Conservation (phyloP, 352 stramenopile species). For the Pythium chondricola region DNA sequence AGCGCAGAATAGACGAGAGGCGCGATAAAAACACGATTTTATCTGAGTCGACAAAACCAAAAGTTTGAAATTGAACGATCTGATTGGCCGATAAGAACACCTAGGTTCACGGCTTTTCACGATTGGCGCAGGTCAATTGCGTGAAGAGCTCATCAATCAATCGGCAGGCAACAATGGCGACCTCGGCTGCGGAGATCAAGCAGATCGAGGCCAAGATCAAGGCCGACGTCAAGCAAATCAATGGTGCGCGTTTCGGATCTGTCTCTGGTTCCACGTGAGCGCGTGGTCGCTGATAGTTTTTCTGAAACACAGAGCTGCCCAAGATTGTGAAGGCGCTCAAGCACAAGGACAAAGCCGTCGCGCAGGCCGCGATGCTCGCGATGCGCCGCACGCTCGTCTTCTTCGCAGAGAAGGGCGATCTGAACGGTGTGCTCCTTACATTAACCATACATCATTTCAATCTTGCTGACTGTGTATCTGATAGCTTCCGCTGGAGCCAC, state of each 20-base stretch:
- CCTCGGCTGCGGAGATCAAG: conserved; percentile 61
- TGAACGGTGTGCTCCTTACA: conserved; percentile 23
- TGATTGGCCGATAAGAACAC: conserved; percentile 20
- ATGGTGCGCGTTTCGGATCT: no score
- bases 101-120: conserved; percentile 16
- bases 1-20: not conserved
- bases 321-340: conserved; percentile 74
- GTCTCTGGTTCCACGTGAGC: no score
- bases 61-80: not conserved
- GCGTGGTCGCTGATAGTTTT: not conserved
- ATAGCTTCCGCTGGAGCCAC: conserved; percentile 4
- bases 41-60: not conserved
- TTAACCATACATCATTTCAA: not conserved
- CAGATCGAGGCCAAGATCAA: conserved; percentile 84
- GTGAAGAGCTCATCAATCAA: conserved; percentile 14
- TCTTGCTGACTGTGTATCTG: conserved; percentile 5
- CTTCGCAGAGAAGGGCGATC: conserved; percentile 79
- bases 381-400: conserved; percentile 74
- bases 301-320: conserved; percentile 34
- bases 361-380: conserved; percentile 72
- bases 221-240: conserved; percentile 81
- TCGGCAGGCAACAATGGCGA: conserved; percentile 32
- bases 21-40: not conserved
- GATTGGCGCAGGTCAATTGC: conserved; percentile 18
- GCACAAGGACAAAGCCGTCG: conserved; percentile 60